Percentiles rank a stretch among this genome's conserved stretches.
phyloP scores from a whole-genome alignment of 441 rosid genomes.

The Jatropha multifida region DNA sequence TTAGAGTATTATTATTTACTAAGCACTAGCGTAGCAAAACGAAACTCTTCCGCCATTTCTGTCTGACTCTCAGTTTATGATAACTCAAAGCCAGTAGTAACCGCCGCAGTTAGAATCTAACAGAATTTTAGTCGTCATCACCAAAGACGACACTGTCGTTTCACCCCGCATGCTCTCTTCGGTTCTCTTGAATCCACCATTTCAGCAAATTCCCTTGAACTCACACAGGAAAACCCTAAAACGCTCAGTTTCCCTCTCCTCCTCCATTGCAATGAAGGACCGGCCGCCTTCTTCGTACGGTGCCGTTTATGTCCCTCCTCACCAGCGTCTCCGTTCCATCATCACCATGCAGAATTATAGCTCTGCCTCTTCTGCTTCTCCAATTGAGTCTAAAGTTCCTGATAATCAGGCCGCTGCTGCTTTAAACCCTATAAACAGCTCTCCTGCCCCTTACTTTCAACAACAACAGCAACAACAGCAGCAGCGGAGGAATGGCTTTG shows the following conservation, averaged over 20 bases:
- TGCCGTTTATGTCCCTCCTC: conserved; percentile 75
- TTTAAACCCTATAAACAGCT: conserved; percentile 26
- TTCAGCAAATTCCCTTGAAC: conserved; percentile 8
- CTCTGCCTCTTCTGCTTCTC: conserved; percentile 27
- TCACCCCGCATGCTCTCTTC: conserved; percentile 26
- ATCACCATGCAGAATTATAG: conserved; percentile 31
- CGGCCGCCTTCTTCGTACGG: conserved; percentile 57
- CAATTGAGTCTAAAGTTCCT: conserved; percentile 26
- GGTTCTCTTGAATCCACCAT: conserved; percentile 5
- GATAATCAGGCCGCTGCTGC: conserved; percentile 25
- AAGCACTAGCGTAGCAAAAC: background rate
- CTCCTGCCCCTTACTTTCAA: conserved; percentile 18
- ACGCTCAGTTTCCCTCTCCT: conserved; percentile 16
- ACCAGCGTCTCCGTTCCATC: conserved; percentile 66
- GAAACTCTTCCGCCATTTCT: background rate
- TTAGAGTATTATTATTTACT: background rate
- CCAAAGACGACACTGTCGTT: background rate
- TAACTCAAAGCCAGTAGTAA: background rate
- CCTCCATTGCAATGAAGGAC: conserved; percentile 57
- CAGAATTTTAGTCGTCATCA: background rate
- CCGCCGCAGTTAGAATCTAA: background rate
- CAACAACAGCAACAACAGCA: conserved; percentile 21
- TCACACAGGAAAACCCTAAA: conserved; percentile 27
- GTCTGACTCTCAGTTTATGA: background rate
- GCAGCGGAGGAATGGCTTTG: conserved; percentile 14